Percentiles rank a stretch among this genome's conserved stretches.
Conservation (phyloP, 2,329 filamentous ascomycete genomes). For the Xylariaceae sp. region DNA sequence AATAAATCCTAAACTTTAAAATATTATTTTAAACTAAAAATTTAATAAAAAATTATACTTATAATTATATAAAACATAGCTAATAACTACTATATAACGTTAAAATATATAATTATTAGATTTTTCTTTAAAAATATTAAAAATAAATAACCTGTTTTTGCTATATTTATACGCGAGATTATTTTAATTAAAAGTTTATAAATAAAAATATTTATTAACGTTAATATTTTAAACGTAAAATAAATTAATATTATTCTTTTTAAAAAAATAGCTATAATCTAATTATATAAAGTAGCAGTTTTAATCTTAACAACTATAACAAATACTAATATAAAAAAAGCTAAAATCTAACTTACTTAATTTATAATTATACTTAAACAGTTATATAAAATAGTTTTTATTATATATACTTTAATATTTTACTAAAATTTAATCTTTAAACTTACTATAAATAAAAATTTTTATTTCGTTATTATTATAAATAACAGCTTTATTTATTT, state of each 20-base stretch:
- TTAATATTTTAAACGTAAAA: slow-evolving; percentile 10
- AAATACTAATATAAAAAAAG: not conserved
- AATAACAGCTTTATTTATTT: too few species aligned
- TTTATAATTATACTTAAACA: too few species aligned
- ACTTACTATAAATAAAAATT: too few species aligned
- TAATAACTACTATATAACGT: not conserved
- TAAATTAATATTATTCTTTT: slow-evolving; percentile 9
- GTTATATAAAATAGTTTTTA: too few species aligned
- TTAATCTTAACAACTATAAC: not conserved
- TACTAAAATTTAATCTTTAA: too few species aligned
- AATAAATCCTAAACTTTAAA: too few species aligned
- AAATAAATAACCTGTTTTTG: not conserved
- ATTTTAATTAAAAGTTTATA: not conserved
- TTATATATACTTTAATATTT: too few species aligned
- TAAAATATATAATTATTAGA: too few species aligned
- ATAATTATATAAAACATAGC: not conserved
- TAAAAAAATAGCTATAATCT: slow-evolving; percentile 5
- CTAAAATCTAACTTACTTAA: not conserved
- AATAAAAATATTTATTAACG: not conserved
- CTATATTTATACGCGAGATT: not conserved
- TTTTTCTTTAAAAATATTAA: slow-evolving; percentile 6
- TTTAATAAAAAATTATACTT: not conserved
- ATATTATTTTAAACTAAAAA: too few species aligned
- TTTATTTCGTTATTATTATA: too few species aligned
- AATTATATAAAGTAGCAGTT: slow-evolving; percentile 1